Percentiles rank a stretch among this genome's conserved stretches.
Conservation (phyloP, 306 rosid species). For the Phaseolus lunatus region DNA sequence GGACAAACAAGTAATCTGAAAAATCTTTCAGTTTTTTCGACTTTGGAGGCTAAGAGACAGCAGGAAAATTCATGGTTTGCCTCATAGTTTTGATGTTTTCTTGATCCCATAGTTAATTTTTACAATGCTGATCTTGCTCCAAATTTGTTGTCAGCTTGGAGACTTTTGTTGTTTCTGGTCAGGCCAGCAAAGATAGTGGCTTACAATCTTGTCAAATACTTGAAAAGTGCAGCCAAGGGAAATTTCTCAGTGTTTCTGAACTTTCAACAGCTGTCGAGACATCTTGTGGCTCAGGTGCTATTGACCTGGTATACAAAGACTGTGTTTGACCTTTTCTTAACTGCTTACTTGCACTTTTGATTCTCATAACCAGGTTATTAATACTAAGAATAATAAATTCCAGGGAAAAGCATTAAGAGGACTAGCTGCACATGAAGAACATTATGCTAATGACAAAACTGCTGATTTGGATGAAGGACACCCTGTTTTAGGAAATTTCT, state of each 20-base stretch:
- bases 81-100: conserved; percentile 31
- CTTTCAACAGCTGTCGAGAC: conserved; percentile 69
- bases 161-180: conserved; percentile 47
- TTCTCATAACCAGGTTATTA: conserved; percentile 15
- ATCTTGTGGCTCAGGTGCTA: conserved; percentile 60
- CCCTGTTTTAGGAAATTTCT: conserved; percentile 50
- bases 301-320: conserved; percentile 74
- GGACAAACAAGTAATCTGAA: conserved; percentile 62
- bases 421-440: conserved; percentile 59
- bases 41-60: conserved; percentile 52
- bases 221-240: conserved; percentile 67
- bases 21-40: conserved; percentile 58
- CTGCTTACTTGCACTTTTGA: conserved; percentile 18
- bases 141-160: conserved; percentile 57
- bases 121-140: conserved; percentile 35
- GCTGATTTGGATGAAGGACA: conserved; percentile 53
- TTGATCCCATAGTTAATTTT: conserved; percentile 6
- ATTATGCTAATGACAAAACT: conserved; percentile 50
- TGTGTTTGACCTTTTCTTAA: conserved; percentile 16
- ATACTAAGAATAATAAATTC: conserved; percentile 13
- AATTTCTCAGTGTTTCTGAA: conserved; percentile 80
- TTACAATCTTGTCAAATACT: conserved; percentile 53
- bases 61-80: conserved; percentile 61
- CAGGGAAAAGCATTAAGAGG: conserved; percentile 92
- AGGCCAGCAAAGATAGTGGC: conserved; percentile 44